phyloP scores from a whole-genome alignment of 1,139 yeast genomes.

The Insectozyma bohioensis region DNA sequence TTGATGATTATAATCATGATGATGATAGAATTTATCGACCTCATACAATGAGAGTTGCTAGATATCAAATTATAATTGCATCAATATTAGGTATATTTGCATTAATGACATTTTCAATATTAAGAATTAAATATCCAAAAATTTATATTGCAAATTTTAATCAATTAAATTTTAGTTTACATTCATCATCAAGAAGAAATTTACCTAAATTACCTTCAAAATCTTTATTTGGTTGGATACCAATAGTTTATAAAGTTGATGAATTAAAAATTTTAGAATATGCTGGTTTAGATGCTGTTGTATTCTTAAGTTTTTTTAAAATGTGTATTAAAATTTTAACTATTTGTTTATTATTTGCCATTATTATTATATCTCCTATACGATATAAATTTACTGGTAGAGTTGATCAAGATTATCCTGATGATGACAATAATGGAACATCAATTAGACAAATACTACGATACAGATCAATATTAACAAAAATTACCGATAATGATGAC shows the following conservation, averaged over 20 bases:
- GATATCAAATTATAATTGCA: slow-evolving; percentile 62
- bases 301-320: slow-evolving; percentile 75
- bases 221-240: slow-evolving; percentile 78
- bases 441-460: slow-evolving; percentile 1
- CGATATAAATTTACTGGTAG: slow-evolving; percentile 70
- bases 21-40: slow-evolving; percentile 20
- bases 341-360: slow-evolving; percentile 60
- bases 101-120: slow-evolving; percentile 59
- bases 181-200: slow-evolving; percentile 42
- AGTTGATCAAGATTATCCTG: slow-evolving; percentile 52
- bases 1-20: too few species aligned
- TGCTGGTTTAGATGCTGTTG: slow-evolving; percentile 94
- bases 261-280: slow-evolving; percentile 81
- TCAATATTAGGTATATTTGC: slow-evolving; percentile 62
- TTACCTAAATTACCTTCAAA: slow-evolving; percentile 36
- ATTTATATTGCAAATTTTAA: slow-evolving; percentile 63
- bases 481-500: not conserved
- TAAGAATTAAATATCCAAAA: slow-evolving; percentile 67
- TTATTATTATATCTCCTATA: slow-evolving; percentile 70
- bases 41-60: slow-evolving; percentile 35
- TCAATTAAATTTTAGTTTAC: slow-evolving; percentile 41
- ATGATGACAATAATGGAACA: slow-evolving; percentile 32
- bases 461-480: too few species aligned
- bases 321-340: slow-evolving; percentile 68
- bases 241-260: slow-evolving; percentile 57